These are phyloP conservation scores for Hsuehochloa calcarea DNA, from an alignment of 176 grass and related monocot genomes.

Conservation along the genomic window DNA sequence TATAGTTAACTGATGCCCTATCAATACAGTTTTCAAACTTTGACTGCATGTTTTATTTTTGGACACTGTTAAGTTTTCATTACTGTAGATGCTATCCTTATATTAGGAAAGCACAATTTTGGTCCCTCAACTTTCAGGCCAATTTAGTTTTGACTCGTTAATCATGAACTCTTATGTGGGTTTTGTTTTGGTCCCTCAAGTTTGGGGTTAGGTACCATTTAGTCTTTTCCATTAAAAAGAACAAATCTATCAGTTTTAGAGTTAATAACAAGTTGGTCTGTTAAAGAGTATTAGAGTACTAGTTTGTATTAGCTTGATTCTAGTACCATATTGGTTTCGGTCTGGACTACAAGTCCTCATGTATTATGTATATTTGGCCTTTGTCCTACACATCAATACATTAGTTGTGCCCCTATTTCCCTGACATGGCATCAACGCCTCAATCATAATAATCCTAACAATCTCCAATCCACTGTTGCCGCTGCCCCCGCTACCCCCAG, in stretches of 20 bases:
- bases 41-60: background rate
- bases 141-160: background rate
- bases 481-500: too few species aligned
- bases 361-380: background rate
- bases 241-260: background rate
- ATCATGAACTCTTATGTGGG: background rate
- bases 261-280: background rate
- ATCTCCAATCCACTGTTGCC: background rate
- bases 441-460: background rate
- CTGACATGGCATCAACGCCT: background rate
- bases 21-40: background rate
- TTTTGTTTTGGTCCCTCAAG: background rate
- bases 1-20: background rate
- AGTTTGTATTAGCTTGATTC: background rate
- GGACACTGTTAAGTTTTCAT: background rate
- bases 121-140: background rate
- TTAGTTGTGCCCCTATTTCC: background rate
- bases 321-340: background rate
- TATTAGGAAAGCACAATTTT: background rate
- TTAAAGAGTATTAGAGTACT: background rate
- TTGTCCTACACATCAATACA: background rate
- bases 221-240: background rate
- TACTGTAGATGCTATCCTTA: background rate
- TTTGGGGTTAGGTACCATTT: conserved; percentile 3
- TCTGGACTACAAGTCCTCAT: background rate